Evolutionary conservation across 1,284 basidiomycete species (phyloP), one percentile per base, ranked within the genome.

Genomic region (Pholiota adiposa): DNA sequence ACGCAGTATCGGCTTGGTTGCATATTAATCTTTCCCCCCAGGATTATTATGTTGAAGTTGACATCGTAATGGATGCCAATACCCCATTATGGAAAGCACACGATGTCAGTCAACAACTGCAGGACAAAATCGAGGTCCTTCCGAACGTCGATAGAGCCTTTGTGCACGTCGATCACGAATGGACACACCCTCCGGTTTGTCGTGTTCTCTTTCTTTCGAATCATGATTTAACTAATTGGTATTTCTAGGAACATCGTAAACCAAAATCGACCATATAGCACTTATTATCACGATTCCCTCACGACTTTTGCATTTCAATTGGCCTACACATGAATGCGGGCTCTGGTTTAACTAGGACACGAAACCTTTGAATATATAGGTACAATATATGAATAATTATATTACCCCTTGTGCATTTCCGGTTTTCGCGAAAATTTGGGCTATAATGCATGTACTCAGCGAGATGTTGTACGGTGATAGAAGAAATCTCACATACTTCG

Each of bases 161-260:
- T 72, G 95, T 97, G 16, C 95, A 97, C 70, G 93, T 97, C 55
- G 95, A 97, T 75, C 91, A 97, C 69, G 95, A 97, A 77, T 90
- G 91, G 4, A 88, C 87, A 11, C 95, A 97, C 77, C 72, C 81
- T 23, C 92, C 92, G n/a, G 92, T 90, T 68, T 51, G 66, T 51
- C 33, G 9, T 19, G 43, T 49, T 54, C 16, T 14, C 27, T 41
- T 18, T 43, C 33, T 21, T 11, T 33, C 14, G 6, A 38, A 4
- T 48, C 21, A 18, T 40, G 21, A 9, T 38, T 53, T 21, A 5
- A 12, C 21, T 27, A 7, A 8, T 38, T 51, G 21, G 33, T 53
- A 18, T 41, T 53, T 46, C 16, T 14, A 66, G 65, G 65, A 66
- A 55, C 65, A 66, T 54, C 63, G 65, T 48, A 66, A 66, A 49